Base-by-base conservation (phyloP, 805 yeast genomes). In the Lachancea dasiensis region DNA sequence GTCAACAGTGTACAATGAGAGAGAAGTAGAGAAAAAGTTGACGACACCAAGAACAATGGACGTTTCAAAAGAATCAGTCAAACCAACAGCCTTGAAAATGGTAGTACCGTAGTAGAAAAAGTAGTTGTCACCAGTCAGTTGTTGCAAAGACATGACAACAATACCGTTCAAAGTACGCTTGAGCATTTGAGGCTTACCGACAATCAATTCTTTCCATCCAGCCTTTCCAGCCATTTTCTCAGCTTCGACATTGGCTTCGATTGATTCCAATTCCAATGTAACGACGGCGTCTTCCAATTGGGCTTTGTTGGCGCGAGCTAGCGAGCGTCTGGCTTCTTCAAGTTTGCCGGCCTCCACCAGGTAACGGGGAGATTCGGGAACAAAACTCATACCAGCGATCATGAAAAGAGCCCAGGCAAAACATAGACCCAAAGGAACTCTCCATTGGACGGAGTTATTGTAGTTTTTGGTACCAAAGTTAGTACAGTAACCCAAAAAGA, bases 291-390 rank as follows among this genome's bases (percentile, higher is more conserved):
- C 73, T 32, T 79, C 81, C n/a, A 61, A 44, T 6, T 69, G 48
- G 26, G 71, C 69, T 54, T 72, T 77, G 68, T 79, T 79, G 36
- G 78, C 70, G 47, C 58, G 70, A 20, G 80, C 79, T 43, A 81
- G 60, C 16, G 84, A 72, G 21, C 52, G 54, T 58, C 69, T 75
- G 38, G 86, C 86, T 41, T 77, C 82, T 27, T 79, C 86, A 27
- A 73, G 53, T 50, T 62, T 70, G 38, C 67, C 70, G 41, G 62
- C 63, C 61, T 75, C 78, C 40, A 76, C 68, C 59, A 80, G 67
- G 63, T 58, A 81, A 62, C 86, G 69, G 49, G 86, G 84, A 15
- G 86, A 78, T 65, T 81, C 87, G 31, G 86, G 86, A 73, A 79
- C 78, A 49, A 71, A 69, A n/a, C 50, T 41, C 63, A 64, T 60